Evolutionary conservation across 176 grass and related monocot genomes (phyloP), one percentile per base, ranked within the genome.

Genomic region (Alloteropsis semialata): DNA sequence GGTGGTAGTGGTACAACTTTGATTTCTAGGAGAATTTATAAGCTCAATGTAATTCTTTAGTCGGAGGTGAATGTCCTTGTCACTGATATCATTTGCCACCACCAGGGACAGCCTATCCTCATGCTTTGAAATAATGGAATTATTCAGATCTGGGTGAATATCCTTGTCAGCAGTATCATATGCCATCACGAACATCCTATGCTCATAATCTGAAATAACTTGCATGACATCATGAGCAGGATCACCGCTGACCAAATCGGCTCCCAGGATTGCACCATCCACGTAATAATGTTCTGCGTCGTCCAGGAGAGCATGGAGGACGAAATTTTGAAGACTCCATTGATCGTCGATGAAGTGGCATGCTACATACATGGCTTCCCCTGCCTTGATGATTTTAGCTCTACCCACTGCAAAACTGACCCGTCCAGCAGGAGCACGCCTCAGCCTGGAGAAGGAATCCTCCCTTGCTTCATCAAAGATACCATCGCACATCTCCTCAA

Each of bases 251-350:
- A 0, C 0, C 19, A 55, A 2, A 10, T n/a, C 0, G 22, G n/a
- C 0, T 56, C 53, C 53, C 16, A 36, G 5, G 3, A 38, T 37
- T 4, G 30, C 7, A 0, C 33, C 62, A 14, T 43, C 1, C 1
- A 0, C 25, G 4, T 0, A 2, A 1, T 6, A 0, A 61, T 15
- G 10, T 15, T 0, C 3, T 15, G 0, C 24, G 15, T 21, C 0
- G 7, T 0, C 0, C 22, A 58, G 3, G 0, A 5, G 14, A 14
- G 5, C 49, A 7, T 54, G 0, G 10, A 3, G 0, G 48, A 55
- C 50, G 3, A 34, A 1, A 48, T 32, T 72, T 8, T 32, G 69
- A 72, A 72, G 44, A 6, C 30, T 32, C 69, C 69, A 72, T 49
- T 50, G 15, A n/a, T 36, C 46, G 37, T 54, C 48, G 8, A 74